A percentile compares a stretch with the other conserved stretches of the same genome.
Conservation (phyloP, 1,284 basidiomycete species). For the Blastosporella zonata region DNA sequence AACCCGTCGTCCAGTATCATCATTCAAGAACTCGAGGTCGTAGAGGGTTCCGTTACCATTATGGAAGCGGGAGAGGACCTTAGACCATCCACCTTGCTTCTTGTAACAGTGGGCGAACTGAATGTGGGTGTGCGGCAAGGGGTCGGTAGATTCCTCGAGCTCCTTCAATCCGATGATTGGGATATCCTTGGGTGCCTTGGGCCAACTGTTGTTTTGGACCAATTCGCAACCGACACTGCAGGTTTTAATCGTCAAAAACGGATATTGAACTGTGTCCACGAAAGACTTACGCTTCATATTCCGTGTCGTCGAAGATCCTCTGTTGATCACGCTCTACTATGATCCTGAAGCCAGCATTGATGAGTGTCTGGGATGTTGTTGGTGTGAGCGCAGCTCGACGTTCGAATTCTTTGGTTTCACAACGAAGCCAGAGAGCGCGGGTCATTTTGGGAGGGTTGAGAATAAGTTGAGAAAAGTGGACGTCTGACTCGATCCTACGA, state of each 20-base stretch:
- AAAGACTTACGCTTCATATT: constrained; percentile 82
- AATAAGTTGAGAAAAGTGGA: not conserved
- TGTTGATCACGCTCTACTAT: constrained; percentile 93
- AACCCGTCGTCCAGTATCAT: constrained; percentile 83
- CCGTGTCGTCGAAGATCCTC: constrained; percentile 92
- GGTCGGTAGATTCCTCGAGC: constrained; percentile 77
- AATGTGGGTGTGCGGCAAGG: constrained; percentile 92
- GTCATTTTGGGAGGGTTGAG: constrained; percentile 21
- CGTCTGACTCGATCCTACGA: too few relatives aligned
- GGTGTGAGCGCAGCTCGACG: constrained; percentile 93
- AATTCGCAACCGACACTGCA: constrained; percentile 85
- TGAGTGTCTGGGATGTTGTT: constrained; percentile 85
- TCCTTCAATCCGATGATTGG: constrained; percentile 98
- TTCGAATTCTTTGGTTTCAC: constrained; percentile 95
- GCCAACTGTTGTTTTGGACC: constrained; percentile 90
- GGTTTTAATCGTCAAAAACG: not conserved
- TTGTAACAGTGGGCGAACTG: constrained; percentile 99
- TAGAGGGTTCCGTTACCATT: constrained; percentile 88
- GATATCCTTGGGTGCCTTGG: constrained; percentile 67
- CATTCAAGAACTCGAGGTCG: constrained; percentile 96
- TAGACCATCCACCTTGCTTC: constrained; percentile 90
- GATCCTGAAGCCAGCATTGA: constrained; percentile 91
- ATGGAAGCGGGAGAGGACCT: constrained; percentile 86
- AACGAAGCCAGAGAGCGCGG: constrained; percentile 79
- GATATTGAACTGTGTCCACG: not conserved